Conservation (phyloP, 805 yeast species). For the Wickerhamiella hasegawae region DNA sequence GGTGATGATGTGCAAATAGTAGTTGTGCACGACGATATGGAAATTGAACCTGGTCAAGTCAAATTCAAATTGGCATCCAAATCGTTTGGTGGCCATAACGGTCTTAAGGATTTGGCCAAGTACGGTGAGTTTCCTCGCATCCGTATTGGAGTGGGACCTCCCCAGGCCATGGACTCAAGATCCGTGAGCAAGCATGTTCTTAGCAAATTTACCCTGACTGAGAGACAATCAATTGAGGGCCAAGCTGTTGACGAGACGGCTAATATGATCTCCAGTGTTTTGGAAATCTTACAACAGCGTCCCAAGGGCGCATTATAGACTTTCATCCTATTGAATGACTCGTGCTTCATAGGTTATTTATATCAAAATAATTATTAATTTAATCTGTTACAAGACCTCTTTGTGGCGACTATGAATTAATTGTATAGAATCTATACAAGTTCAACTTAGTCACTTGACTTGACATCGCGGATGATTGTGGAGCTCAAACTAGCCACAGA, state of each 20-base stretch:
- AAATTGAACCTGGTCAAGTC: conserved; percentile 45
- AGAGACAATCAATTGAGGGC: too few species aligned
- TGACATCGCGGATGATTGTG: not conserved
- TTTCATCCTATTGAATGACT: too few species aligned
- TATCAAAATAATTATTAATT: not conserved
- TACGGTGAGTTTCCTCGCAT: conserved; percentile 42
- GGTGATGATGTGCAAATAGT: conserved; percentile 21
- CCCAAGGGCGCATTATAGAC: too few species aligned
- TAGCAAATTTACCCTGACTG: conserved; percentile 26
- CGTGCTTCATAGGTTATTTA: too few species aligned
- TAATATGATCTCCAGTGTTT: too few species aligned
- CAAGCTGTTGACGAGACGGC: too few species aligned
- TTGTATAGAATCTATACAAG: not conserved
- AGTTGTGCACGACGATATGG: conserved; percentile 68
- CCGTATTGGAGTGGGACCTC: conserved; percentile 66
- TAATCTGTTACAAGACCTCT: not conserved
- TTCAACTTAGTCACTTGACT: not conserved
- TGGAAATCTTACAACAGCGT: too few species aligned
- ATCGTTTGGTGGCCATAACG: conserved; percentile 73
- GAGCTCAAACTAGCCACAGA: conserved; percentile 21
- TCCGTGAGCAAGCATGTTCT: conserved; percentile 47
- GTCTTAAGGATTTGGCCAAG: conserved; percentile 46
- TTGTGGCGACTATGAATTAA: not conserved
- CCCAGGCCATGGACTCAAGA: conserved; percentile 28
- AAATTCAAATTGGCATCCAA: conserved; percentile 45